Conservation (phyloP, 2,329 filamentous ascomycete genomes). For the Spiromastix sp. region DNA sequence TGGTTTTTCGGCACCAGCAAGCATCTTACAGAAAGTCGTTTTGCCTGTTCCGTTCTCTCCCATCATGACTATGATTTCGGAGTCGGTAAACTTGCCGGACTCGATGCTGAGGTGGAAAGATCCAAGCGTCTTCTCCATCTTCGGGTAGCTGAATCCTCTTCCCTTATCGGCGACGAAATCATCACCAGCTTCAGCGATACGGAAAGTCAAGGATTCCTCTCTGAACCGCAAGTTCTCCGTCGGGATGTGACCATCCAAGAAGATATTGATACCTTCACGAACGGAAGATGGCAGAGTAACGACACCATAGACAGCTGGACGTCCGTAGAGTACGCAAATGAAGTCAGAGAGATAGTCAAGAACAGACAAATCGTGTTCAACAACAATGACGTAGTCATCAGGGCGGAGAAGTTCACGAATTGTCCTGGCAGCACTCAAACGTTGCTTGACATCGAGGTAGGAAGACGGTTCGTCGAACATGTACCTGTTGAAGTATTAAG, state of each 20-base stretch:
- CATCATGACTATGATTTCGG: slow-evolving; percentile 99
- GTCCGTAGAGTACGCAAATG: slow-evolving; percentile 93
- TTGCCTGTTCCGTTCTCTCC: slow-evolving; percentile 99
- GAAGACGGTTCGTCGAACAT: slow-evolving; percentile 99
- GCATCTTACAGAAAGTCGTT: slow-evolving; percentile 95
- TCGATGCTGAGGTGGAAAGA: slow-evolving; percentile 78
- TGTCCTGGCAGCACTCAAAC: slow-evolving; percentile 80
- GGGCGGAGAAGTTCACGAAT: slow-evolving; percentile 83
- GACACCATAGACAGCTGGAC: slow-evolving; percentile 92
- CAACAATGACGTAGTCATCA: slow-evolving; percentile 94
- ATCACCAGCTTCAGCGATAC: slow-evolving; percentile 78
- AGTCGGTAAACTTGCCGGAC: slow-evolving; percentile 82
- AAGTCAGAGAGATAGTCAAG: slow-evolving; percentile 98
- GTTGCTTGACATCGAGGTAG: slow-evolving; percentile 98
- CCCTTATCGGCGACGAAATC: slow-evolving; percentile 78
- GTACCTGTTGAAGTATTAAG: slow-evolving; percentile 46
- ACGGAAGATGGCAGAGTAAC: slow-evolving; percentile 93
- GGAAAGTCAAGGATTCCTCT: slow-evolving; percentile 92
- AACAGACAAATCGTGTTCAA: slow-evolving; percentile 98
- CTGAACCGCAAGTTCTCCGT: slow-evolving; percentile 98
- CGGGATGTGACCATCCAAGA: slow-evolving; percentile 94
- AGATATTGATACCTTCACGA: slow-evolving; percentile 98
- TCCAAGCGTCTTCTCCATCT: slow-evolving; percentile 87
- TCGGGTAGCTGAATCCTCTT: slow-evolving; percentile 76
- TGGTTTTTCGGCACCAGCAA: slow-evolving; percentile 87